Conservation (phyloP, 768 basidiomycete genomes). For the Podaxis carcinomalis region DNA sequence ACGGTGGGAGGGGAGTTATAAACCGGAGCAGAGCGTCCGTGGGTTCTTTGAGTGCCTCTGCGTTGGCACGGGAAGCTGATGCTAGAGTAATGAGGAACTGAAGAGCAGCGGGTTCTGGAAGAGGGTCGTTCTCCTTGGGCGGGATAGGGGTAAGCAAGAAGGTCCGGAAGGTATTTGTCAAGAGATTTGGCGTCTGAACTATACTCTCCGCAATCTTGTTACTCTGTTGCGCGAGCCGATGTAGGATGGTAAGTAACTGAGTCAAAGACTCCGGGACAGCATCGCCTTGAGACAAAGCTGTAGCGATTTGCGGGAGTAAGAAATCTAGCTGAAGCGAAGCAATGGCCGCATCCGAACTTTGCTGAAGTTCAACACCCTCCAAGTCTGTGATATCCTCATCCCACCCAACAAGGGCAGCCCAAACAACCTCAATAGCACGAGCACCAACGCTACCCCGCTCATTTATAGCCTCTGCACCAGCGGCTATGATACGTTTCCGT, state of each 20-base stretch:
- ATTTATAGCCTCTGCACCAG: slow-evolving; percentile 60
- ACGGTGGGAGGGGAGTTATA: slow-evolving; percentile 49
- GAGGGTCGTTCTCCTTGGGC: slow-evolving; percentile 26
- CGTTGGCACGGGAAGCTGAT: slow-evolving; percentile 64
- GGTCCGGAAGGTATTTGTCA: slow-evolving; percentile 45
- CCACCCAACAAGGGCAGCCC: slow-evolving; percentile 74
- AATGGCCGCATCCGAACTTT: slow-evolving; percentile 23
- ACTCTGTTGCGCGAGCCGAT: slow-evolving; percentile 58
- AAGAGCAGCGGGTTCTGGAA: slow-evolving; percentile 49
- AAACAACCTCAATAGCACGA: slow-evolving; percentile 65
- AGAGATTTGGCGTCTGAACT: slow-evolving; percentile 44
- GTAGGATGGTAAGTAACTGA: slow-evolving; percentile 56
- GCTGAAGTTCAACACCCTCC: slow-evolving; percentile 46
- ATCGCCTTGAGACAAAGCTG: slow-evolving; percentile 34
- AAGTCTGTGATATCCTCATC: slow-evolving; percentile 32
- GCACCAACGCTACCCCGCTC: slow-evolving; percentile 66
- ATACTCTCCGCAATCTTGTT: slow-evolving; percentile 49
- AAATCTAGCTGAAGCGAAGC: slow-evolving; percentile 31
- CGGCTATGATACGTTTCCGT: slow-evolving; percentile 60
- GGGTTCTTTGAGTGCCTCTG: slow-evolving; percentile 47
- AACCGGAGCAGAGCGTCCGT: slow-evolving; percentile 73
- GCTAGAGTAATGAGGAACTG: slow-evolving; percentile 55
- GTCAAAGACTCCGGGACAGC: slow-evolving; percentile 44
- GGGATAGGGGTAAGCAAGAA: slow-evolving; percentile 57
- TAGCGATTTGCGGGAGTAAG: slow-evolving; percentile 46